Evolutionary conservation across 1,284 basidiomycete genomes (phyloP).

Genomic region (Cutaneotrichosporon sp.): DNA sequence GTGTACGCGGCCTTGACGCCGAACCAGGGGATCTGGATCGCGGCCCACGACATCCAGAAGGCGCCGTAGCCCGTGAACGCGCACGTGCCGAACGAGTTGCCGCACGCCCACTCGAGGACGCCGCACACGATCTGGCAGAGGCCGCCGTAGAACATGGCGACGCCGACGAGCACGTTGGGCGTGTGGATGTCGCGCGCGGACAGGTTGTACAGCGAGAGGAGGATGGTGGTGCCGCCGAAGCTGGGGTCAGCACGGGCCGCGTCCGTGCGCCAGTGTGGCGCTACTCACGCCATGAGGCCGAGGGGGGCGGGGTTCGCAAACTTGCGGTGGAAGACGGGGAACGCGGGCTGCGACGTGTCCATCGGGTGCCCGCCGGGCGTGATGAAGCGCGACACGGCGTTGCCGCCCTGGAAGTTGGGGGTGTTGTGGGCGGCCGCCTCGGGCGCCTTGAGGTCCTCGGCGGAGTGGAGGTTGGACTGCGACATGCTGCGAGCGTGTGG

Average conservation of each 20-base stretch:
- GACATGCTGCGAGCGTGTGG: not conserved
- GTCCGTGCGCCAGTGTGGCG: not conserved
- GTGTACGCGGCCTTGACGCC: conserved; percentile 57
- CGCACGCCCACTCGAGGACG: conserved; percentile 68
- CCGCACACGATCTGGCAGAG: conserved; percentile 65
- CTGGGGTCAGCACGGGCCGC: conserved; percentile 4
- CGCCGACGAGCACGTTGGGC: conserved; percentile 77
- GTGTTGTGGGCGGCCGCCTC: conserved; percentile 1
- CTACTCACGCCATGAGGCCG: conserved; percentile 53
- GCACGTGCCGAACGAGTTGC: conserved; percentile 62
- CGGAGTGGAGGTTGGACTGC: not conserved
- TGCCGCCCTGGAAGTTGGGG: conserved; percentile 33
- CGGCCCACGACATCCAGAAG: conserved; percentile 58
- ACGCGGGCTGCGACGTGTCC: conserved; percentile 49
- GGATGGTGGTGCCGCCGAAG: conserved; percentile 59
- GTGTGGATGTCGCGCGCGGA: conserved; percentile 50
- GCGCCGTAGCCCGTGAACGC: conserved; percentile 80
- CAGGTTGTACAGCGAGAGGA: conserved; percentile 57
- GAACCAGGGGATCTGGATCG: conserved; percentile 45
- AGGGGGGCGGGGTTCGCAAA: conserved; percentile 60
- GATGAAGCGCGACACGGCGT: conserved; percentile 35
- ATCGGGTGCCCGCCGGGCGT: conserved; percentile 51
- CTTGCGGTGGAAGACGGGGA: conserved; percentile 53
- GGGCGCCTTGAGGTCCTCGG: conserved; percentile 6
- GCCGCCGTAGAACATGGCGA: conserved; percentile 75